Evolutionary conservation across 2,329 filamentous ascomycete species (phyloP).

Genomic region (Simplicillium sp.): DNA sequence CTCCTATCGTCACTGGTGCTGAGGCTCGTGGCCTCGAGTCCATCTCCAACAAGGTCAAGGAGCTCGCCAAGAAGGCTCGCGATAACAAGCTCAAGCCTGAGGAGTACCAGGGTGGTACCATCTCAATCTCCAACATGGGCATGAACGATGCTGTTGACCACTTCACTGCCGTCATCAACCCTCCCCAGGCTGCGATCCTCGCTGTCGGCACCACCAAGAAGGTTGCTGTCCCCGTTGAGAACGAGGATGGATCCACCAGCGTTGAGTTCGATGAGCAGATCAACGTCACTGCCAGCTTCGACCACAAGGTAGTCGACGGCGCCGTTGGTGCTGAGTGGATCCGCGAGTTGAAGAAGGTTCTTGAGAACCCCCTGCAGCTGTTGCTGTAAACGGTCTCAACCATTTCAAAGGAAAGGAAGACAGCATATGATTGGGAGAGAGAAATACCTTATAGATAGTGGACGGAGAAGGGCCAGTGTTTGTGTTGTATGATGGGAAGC

Average conservation of each 20-base stretch:
- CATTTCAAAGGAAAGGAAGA: conserved; percentile 1
- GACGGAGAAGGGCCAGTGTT: too few species aligned
- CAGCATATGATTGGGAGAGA: not conserved
- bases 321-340: conserved; percentile 96
- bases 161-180: conserved; percentile 99
- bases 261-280: conserved; percentile 98
- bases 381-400: conserved; percentile 56
- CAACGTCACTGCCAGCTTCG: conserved; percentile 86
- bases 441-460: not conserved
- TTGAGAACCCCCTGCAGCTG: conserved; percentile 95
- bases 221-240: conserved; percentile 80
- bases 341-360: conserved; percentile 89
- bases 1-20: conserved; percentile 88
- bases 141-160: conserved; percentile 96
- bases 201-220: conserved; percentile 93
- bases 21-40: conserved; percentile 77
- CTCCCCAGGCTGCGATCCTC: conserved; percentile 90
- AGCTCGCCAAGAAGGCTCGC: conserved; percentile 89
- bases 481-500: too few species aligned
- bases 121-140: conserved; percentile 99
- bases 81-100: conserved; percentile 99
- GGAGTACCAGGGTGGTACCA: conserved; percentile 97
- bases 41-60: conserved; percentile 87
- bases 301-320: conserved; percentile 98
- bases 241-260: conserved; percentile 64